Base-by-base conservation (phyloP, 352 stramenopile genomes). In the Globisporangium splendens region DNA sequence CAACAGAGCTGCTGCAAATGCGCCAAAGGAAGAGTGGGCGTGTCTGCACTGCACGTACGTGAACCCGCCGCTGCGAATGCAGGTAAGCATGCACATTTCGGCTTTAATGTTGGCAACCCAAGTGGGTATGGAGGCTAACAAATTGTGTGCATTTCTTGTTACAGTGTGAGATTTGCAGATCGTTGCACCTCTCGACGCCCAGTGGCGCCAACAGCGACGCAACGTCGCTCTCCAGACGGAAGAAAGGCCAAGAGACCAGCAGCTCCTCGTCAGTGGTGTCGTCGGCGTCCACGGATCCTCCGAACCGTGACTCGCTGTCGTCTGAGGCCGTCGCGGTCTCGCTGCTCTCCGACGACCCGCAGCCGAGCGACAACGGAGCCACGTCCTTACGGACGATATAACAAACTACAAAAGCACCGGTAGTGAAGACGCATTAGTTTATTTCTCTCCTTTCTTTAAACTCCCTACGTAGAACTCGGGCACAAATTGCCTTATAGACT, bases 31-130 rank as follows among this genome's bases (percentile, higher is more conserved):
- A 10, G 56, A 72, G 13, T 93, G 84, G 84, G 61, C 72, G 0
- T 91, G 81, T 57, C 55, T 67, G 6, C 74, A 68, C 11, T 93
- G 84, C 56, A 91, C 79, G 8, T 91, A 82, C 38, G 61, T 91
- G 20, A 93, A 93, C 41, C 55, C 59, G 8, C 63, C 77, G 11
- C 50, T 79, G 22, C 75, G 67, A 11, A 73, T 83, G 53, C 77
- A 90, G 62, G 83, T 91, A 86, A 54, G 67, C 17, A 8, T 31
- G n/a, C 10, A 10, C n/a, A 17, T 49, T 6, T n/a, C n/a, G n/a
- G n/a, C n/a, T n/a, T 17, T 31, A 46, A 12, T 53, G 1, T 2
- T 42, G 13, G 0, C 15, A 38, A 22, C 28, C 46, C 48, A 10
- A 22, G 22, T 8, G 1, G 13, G n/a, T 18, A n/a, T 49, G 38